Evolutionary conservation across 2,329 filamentous ascomycete genomes (phyloP).

Genomic region (Hypoxylon sp.): DNA sequence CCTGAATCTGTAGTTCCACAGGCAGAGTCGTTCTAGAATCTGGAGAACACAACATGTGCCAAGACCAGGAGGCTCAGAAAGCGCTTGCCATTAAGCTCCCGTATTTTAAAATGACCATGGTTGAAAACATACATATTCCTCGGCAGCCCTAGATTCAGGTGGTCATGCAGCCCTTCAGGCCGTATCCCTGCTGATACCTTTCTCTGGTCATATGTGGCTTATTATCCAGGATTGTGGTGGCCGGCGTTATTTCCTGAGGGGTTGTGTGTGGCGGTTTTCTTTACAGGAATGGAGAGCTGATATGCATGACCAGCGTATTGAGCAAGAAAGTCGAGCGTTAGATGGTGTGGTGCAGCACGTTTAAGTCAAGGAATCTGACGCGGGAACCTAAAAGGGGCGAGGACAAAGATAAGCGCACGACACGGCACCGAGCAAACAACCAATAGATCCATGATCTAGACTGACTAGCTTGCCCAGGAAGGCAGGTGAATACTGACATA

Average conservation of each 20-base stretch:
- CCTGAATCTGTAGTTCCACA: slow-evolving; percentile 3
- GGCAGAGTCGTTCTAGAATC: slow-evolving; percentile 9
- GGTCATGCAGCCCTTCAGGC: slow-evolving; percentile 7
- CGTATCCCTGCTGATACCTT: background rate
- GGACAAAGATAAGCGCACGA: slow-evolving; percentile 25
- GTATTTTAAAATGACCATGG: slow-evolving; percentile 3
- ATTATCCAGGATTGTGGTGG: slow-evolving; percentile 3
- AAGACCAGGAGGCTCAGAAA: slow-evolving; percentile 16
- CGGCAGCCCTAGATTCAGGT: background rate
- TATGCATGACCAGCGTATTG: slow-evolving; percentile 4
- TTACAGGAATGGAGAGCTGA: background rate
- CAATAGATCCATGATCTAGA: slow-evolving; percentile 17
- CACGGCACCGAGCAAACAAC: slow-evolving; percentile 17
- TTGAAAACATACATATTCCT: background rate
- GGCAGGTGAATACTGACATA: slow-evolving; percentile 25
- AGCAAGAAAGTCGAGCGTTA: background rate
- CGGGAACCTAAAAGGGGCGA: slow-evolving; percentile 6
- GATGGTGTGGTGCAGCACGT: slow-evolving; percentile 31
- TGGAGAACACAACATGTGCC: slow-evolving; percentile 7
- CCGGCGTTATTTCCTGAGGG: background rate
- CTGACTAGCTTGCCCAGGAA: slow-evolving; percentile 23
- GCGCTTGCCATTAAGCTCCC: background rate
- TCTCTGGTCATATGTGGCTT: slow-evolving; percentile 20
- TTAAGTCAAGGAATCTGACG: slow-evolving; percentile 32
- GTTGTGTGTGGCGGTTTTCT: background rate